Evolutionary conservation across 352 stramenopile species (phyloP).

Genomic region (Pythium coloratum): DNA sequence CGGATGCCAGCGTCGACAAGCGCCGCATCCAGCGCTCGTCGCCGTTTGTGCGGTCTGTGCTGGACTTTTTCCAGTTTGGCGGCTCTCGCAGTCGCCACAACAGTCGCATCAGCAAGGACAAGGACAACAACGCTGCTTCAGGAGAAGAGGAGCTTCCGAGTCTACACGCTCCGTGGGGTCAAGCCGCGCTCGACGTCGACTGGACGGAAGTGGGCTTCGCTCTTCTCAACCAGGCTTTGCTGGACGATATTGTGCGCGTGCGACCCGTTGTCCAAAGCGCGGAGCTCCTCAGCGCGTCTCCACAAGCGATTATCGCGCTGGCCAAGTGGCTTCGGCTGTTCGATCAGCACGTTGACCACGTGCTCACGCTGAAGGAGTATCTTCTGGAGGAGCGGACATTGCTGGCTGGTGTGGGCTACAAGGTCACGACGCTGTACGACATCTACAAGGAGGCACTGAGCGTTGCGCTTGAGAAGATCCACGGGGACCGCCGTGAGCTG

Average conservation of each 20-base stretch:
- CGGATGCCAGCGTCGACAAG: constrained; percentile 31
- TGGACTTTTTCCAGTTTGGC: constrained; percentile 45
- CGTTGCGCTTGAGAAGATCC: constrained; percentile 47
- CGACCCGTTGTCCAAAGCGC: constrained; percentile 46
- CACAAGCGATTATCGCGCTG: constrained; percentile 54
- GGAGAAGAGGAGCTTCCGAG: constrained; percentile 27
- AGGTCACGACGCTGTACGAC: constrained; percentile 64
- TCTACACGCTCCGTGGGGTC: constrained; percentile 47
- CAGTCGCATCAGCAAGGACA: constrained; percentile 6
- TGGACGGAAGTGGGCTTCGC: constrained; percentile 57
- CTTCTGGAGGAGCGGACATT: constrained; percentile 63
- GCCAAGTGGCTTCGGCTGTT: constrained; percentile 65
- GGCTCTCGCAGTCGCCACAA: constrained; percentile 22
- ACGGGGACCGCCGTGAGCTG: constrained; percentile 49
- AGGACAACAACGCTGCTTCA: constrained; percentile 10
- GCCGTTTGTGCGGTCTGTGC: constrained; percentile 61
- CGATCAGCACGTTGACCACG: constrained; percentile 56
- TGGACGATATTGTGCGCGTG: constrained; percentile 61
- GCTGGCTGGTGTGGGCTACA: constrained; percentile 54
- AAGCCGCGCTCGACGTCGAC: constrained; percentile 37
- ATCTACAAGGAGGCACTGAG: constrained; percentile 52
- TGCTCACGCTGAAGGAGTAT: constrained; percentile 66
- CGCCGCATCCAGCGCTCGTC: constrained; percentile 49
- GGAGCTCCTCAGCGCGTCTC: constrained; percentile 47
- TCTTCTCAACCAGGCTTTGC: constrained; percentile 55